A percentile compares a stretch with the other conserved stretches of the same genome.
phyloP scores from a whole-genome alignment of 306 rosid genomes.

The Leucaena leucocephala region DNA sequence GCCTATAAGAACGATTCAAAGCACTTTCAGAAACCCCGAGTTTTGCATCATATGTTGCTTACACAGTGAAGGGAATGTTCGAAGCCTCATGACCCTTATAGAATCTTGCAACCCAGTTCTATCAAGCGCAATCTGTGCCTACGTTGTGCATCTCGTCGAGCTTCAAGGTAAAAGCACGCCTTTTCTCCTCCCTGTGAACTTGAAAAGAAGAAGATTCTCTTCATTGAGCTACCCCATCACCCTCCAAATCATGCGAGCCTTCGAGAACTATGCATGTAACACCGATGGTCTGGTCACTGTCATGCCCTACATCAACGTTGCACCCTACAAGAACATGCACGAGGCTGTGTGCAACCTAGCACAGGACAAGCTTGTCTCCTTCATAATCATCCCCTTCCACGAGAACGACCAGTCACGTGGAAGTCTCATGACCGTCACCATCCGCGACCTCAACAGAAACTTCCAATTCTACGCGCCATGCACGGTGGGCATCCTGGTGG shows the following conservation, averaged over 20 bases:
- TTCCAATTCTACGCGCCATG: slow-evolving; percentile 45
- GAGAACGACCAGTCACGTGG: slow-evolving; percentile 28
- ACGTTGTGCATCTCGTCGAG: slow-evolving; percentile 50
- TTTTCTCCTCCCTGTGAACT: slow-evolving; percentile 48
- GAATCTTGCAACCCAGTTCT: slow-evolving; percentile 49
- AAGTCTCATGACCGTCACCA: neutral
- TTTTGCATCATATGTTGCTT: slow-evolving; percentile 46
- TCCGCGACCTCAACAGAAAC: slow-evolving; percentile 44
- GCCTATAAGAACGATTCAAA: slow-evolving; percentile 27
- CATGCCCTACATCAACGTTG: slow-evolving; percentile 49
- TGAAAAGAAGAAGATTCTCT: neutral
- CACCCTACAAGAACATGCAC: slow-evolving; percentile 63
- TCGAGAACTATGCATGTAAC: slow-evolving; percentile 52
- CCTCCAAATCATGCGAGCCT: slow-evolving; percentile 55
- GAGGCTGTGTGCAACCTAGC: slow-evolving; percentile 44
- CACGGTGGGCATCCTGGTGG: slow-evolving; percentile 71
- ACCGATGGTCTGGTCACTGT: slow-evolving; percentile 32
- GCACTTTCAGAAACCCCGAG: slow-evolving; percentile 25
- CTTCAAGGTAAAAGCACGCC: slow-evolving; percentile 49
- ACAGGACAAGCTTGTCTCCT: slow-evolving; percentile 42
- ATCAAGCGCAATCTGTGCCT: slow-evolving; percentile 43
- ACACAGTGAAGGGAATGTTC: slow-evolving; percentile 52
- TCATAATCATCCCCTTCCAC: slow-evolving; percentile 58
- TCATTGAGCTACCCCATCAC: slow-evolving; percentile 34
- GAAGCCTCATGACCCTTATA: slow-evolving; percentile 44